A percentile compares a stretch with the other conserved stretches of the same genome.
Evolutionary conservation across 2,329 filamentous ascomycete species (phyloP).

Genomic region (Trichoderma brevicompactum): DNA sequence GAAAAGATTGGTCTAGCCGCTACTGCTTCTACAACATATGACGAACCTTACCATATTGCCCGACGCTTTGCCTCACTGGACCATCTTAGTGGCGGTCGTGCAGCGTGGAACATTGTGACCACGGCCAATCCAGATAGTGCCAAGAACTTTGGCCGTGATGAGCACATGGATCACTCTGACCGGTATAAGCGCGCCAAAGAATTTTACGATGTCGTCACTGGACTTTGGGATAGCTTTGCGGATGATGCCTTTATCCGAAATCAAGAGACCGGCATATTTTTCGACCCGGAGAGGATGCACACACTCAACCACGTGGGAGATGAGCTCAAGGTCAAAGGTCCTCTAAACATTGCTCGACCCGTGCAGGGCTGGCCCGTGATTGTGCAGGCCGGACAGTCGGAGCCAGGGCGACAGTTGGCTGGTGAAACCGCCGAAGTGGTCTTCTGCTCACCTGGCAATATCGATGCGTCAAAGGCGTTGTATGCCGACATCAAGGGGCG

Average conservation of each 20-base stretch:
- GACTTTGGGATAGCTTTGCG: conserved; percentile 59
- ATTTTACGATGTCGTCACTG: conserved; percentile 58
- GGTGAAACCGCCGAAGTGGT: conserved; percentile 59
- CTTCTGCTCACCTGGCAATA: conserved; percentile 54
- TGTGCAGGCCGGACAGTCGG: conserved; percentile 58
- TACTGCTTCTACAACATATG: conserved; percentile 59
- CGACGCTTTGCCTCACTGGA: conserved; percentile 59
- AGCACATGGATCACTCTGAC: conserved; percentile 54
- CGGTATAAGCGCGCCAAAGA: conserved; percentile 57
- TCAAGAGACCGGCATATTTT: conserved; percentile 51
- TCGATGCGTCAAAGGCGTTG: conserved; percentile 51
- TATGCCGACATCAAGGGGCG: conserved; percentile 58
- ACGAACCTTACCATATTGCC: conserved; percentile 58
- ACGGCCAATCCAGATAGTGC: conserved; percentile 57
- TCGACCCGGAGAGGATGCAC: conserved; percentile 58
- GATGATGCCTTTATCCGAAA: conserved; percentile 59
- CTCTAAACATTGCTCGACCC: conserved; percentile 57
- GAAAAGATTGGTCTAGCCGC: conserved; percentile 56
- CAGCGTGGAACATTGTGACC: conserved; percentile 60
- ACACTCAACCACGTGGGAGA: conserved; percentile 51
- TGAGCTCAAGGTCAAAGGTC: conserved; percentile 51
- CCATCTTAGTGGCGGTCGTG: conserved; percentile 54
- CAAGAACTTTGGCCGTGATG: conserved; percentile 56
- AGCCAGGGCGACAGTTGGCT: conserved; percentile 55
- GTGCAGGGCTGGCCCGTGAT: conserved; percentile 61